Percentiles rank a stretch among this genome's conserved stretches.
These are phyloP conservation scores for Curvularia lunata DNA, from an alignment of 2,329 filamentous ascomycete genomes.

Conservation along the genomic window DNA sequence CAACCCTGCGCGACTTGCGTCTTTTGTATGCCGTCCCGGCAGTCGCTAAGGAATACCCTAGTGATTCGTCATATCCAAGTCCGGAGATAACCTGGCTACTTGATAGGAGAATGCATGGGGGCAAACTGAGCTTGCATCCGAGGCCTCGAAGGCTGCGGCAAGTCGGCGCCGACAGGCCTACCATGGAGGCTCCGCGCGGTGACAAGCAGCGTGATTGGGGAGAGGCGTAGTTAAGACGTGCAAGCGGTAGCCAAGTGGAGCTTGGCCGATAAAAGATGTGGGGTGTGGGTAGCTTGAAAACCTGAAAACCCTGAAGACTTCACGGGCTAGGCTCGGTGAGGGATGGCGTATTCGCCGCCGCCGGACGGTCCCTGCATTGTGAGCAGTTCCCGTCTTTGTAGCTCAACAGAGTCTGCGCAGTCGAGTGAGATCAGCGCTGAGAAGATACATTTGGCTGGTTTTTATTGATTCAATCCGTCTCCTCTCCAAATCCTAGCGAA, in stretches of 20 bases:
- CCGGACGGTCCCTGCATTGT: background rate
- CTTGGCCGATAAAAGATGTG: conserved; percentile 8
- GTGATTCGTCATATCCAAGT: conserved; percentile 13
- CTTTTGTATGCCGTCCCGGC: conserved; percentile 12
- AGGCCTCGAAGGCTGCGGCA: conserved; percentile 7
- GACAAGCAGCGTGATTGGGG: conserved; percentile 5
- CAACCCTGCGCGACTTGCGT: conserved; percentile 2
- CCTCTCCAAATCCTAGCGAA: background rate
- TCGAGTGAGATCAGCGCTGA: background rate
- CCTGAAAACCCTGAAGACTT: conserved; percentile 7
- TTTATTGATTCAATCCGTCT: background rate
- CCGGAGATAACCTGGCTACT: conserved; percentile 15
- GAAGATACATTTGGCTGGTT: background rate
- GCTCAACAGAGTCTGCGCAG: background rate
- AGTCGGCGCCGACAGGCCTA: conserved; percentile 6
- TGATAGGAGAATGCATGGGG: conserved; percentile 5
- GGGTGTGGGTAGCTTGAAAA: conserved; percentile 7
- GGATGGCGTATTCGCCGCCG: background rate
- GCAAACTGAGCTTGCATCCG: conserved; percentile 2
- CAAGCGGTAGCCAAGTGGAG: conserved; percentile 18
- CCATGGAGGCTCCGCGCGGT: background rate
- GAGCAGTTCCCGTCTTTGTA: background rate
- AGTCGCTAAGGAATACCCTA: conserved; percentile 16
- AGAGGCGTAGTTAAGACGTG: conserved; percentile 3
- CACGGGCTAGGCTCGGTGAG: background rate